These are phyloP conservation scores for Pseudogymnoascus sp. DNA, from an alignment of 2,329 filamentous ascomycete species.

Conservation along the genomic window DNA sequence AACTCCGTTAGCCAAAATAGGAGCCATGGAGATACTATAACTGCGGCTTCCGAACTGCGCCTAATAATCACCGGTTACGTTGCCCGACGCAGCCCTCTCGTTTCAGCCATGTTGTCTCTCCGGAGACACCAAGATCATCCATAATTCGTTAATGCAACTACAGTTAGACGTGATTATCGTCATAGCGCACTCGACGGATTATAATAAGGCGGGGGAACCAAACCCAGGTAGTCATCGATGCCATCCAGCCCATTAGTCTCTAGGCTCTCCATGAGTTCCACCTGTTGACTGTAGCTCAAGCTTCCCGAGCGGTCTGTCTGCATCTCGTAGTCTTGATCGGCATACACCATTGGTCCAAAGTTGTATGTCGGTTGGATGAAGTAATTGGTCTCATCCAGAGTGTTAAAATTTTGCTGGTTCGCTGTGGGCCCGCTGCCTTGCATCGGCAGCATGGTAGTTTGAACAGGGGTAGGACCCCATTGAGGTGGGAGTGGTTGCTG, in stretches of 20 bases:
- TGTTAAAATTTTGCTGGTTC: neutral
- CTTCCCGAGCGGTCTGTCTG: constrained; percentile 53
- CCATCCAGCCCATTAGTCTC: constrained; percentile 60
- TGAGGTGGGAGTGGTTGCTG: constrained; percentile 23
- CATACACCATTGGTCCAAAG: constrained; percentile 27
- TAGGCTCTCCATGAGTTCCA: constrained; percentile 73
- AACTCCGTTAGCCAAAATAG: neutral
- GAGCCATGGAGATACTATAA: neutral
- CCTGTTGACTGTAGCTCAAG: constrained; percentile 71
- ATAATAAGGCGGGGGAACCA: neutral
- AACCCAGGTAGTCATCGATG: constrained; percentile 38
- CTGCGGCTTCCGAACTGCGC: neutral
- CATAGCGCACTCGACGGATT: constrained; percentile 6
- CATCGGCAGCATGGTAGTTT: neutral
- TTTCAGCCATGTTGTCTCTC: neutral
- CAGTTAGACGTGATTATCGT: neutral
- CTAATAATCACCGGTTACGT: neutral
- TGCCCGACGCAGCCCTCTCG: neutral
- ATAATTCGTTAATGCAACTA: neutral
- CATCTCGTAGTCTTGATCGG: constrained; percentile 37
- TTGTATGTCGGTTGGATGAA: constrained; percentile 25
- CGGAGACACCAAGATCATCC: neutral
- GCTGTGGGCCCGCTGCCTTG: neutral
- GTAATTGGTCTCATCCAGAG: constrained; percentile 22
- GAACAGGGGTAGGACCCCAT: constrained; percentile 22